Evolutionary conservation across 495 filamentous ascomycete genomes (phyloP), one percentile per base, ranked within the genome.

Genomic region (Podospora fimiseda): DNA sequence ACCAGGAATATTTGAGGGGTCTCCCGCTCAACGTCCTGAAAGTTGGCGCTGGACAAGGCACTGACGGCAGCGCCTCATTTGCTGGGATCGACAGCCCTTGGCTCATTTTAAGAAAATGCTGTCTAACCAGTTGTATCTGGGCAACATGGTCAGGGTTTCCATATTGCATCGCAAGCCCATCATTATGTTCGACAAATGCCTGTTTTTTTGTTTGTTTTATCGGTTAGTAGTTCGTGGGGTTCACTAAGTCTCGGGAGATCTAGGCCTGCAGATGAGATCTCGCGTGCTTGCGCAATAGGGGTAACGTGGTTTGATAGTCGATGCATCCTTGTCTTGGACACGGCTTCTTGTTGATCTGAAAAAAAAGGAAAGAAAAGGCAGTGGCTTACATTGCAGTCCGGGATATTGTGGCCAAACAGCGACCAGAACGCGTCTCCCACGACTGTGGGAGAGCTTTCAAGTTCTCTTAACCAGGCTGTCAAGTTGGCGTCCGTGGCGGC

Each of bases 351-450:
- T 18, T 27, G 42, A 19, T 3, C 48, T 8, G 42, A 20, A 41
- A 40, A 27, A 24, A 39, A 19, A 22, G 21, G 38, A 18, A 21
- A 14, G 22, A 14, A 27, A 52, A 23, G 15, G 43, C 19, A 27
- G 16, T 6, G 3, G 57, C 74, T 65, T 64, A 74, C 70, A 22
- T 53, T 51, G 57, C 77, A 80, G 59, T 78, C 63, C 0, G 75
- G 75, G 14, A 72, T 74, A 51, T 78, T 69, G 51, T 72, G 74
- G n/a, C 70, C 71, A 57, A 80, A 80, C 27, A 77, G 57, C 44
- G 71, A 74, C 75, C 75, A 78, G 55, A 77, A 77, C 15, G 73
- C 40, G 57, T 77, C 74, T 1, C 76, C 77, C 2, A 62, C 64
- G 19, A 69, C 69, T 1, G 64, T 63, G 22, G 72, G 65, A 14